Evolutionary conservation across 2,329 filamentous ascomycete species (phyloP).

Genomic region (Karstenula rhodostoma): DNA sequence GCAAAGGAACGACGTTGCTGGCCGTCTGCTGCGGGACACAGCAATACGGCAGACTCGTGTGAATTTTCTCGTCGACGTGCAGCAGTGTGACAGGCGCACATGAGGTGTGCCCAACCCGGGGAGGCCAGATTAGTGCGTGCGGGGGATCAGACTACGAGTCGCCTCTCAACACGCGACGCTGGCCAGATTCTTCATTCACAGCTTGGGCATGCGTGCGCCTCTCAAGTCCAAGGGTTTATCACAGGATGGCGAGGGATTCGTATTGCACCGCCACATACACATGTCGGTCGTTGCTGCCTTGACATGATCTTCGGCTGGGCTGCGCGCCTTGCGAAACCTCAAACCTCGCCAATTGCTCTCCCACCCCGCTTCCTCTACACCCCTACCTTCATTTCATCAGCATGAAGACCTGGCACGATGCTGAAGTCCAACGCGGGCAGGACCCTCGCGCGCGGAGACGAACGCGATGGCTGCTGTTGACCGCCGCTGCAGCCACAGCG

Average conservation of each 20-base stretch:
- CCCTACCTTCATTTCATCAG: not conserved
- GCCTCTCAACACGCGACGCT: not conserved
- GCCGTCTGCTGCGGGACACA: constrained; percentile 1
- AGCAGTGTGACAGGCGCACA: constrained; percentile 14
- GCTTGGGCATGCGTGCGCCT: not conserved
- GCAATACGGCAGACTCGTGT: constrained; percentile 9
- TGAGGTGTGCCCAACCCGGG: constrained; percentile 4
- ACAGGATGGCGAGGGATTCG: not conserved
- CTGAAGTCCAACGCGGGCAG: not conserved
- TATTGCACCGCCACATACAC: constrained; percentile 15
- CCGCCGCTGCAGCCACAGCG: constrained; percentile 1
- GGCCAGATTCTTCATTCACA: not conserved
- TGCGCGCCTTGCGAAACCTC: constrained; percentile 10
- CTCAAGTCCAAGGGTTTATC: not conserved
- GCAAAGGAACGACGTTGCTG: too few relatives aligned
- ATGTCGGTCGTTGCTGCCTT: constrained; percentile 6
- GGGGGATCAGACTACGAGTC: not conserved
- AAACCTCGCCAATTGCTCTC: not conserved
- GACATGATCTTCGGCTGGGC: not conserved
- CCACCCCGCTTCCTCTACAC: constrained; percentile 8
- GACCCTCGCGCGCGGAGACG: constrained; percentile 6
- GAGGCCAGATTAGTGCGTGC: constrained; percentile 1
- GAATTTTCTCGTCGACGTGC: constrained; percentile 6
- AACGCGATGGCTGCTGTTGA: constrained; percentile 1
- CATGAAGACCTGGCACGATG: constrained; percentile 10